Percentiles rank a stretch among this genome's conserved stretches.
phyloP scores from a whole-genome alignment of 768 basidiomycete species.

The Termitomyces heimii region DNA sequence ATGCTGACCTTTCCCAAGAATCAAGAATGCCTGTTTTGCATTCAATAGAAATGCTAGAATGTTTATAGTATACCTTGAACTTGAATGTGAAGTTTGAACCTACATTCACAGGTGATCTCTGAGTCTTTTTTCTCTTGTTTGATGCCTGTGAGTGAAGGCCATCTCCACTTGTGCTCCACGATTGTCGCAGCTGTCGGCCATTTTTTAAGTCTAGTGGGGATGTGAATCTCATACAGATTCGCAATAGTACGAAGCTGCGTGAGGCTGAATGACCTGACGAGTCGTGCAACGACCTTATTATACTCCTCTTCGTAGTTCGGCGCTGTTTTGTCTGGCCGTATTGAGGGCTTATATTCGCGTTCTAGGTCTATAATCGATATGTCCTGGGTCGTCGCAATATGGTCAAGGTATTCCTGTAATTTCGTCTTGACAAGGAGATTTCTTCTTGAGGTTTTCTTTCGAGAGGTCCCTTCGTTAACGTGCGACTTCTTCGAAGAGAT shows the following conservation, averaged over 20 bases:
- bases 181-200: slow-evolving; percentile 40
- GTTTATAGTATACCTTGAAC: neutral
- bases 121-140: slow-evolving; percentile 45
- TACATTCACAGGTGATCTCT: slow-evolving; percentile 41
- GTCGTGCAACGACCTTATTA: slow-evolving; percentile 39
- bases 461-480: neutral
- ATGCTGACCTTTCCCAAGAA: slow-evolving; percentile 61
- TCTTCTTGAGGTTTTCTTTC: neutral
- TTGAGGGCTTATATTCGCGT: slow-evolving; percentile 40
- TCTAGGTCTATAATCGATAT: slow-evolving; percentile 61
- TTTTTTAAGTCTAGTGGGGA: slow-evolving; percentile 29
- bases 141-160: slow-evolving; percentile 54
- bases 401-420: slow-evolving; percentile 52
- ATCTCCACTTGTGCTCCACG: slow-evolving; percentile 62
- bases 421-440: slow-evolving; percentile 36
- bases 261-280: slow-evolving; percentile 59
- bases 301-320: slow-evolving; percentile 48
- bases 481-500: neutral
- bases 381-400: slow-evolving; percentile 37
- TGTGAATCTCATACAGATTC: slow-evolving; percentile 37
- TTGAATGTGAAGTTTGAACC: slow-evolving; percentile 16
- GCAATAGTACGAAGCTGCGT: slow-evolving; percentile 55
- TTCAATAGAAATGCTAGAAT: slow-evolving; percentile 49
- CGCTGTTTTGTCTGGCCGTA: slow-evolving; percentile 21
- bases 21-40: slow-evolving; percentile 57